Conservation (phyloP, 1,284 basidiomycete species). For the Psilocybe mexicana region DNA sequence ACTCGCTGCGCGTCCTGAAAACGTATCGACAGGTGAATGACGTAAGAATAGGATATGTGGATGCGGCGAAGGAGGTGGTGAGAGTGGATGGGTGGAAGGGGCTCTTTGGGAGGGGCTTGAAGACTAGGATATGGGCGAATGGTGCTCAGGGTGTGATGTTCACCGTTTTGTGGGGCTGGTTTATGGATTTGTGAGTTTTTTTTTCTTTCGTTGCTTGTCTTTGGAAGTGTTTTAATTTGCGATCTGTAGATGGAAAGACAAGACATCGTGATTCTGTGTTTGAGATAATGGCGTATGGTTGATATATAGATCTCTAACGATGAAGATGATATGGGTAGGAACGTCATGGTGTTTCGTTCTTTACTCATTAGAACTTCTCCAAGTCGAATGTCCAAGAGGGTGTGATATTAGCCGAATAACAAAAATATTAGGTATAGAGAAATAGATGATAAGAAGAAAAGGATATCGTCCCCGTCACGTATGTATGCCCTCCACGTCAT, state of each 20-base stretch:
- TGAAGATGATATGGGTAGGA: no score
- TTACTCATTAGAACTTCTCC: no score
- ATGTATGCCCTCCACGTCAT: no score
- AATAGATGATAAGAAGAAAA: no score
- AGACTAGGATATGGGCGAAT: slow-evolving; percentile 82
- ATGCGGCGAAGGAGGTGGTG: slow-evolving; percentile 68
- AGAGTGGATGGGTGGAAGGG: slow-evolving; percentile 64
- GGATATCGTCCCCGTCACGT: no score
- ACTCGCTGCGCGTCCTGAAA: slow-evolving; percentile 89
- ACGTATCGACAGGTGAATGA: slow-evolving; percentile 90
- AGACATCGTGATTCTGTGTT: slow-evolving; percentile 24
- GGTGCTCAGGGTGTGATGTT: slow-evolving; percentile 87
- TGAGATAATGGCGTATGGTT: background rate
- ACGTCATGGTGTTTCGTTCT: no score
- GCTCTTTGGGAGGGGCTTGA: slow-evolving; percentile 79
- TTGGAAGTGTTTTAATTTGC: background rate
- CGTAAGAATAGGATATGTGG: slow-evolving; percentile 71
- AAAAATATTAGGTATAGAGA: no score
- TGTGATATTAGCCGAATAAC: no score
- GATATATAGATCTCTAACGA: no score
- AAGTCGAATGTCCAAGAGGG: no score
- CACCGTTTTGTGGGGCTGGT: slow-evolving; percentile 82
- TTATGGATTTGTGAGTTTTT: slow-evolving; percentile 73
- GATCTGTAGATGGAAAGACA: slow-evolving; percentile 36
- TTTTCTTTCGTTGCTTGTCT: background rate